Conservation (phyloP, 2,329 filamentous ascomycete genomes). For the Paramyrothecium sp. region DNA sequence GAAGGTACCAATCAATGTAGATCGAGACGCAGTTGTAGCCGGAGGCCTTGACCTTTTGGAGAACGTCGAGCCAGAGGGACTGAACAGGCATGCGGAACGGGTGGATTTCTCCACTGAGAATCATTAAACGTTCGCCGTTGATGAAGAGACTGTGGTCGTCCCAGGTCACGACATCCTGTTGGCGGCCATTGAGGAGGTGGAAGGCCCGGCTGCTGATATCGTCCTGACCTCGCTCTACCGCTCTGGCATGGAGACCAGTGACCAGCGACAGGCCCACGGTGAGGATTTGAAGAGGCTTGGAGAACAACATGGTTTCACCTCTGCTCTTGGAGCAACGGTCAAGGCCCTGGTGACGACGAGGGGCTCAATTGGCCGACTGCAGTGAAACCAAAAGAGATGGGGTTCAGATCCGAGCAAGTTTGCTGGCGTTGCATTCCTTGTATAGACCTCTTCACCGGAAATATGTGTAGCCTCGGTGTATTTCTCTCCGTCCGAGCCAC, state of each 20-base stretch:
- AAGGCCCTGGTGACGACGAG: too few species aligned
- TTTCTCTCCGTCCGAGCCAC: neutral
- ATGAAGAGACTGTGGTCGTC: constrained; percentile 46
- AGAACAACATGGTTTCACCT: constrained; percentile 4
- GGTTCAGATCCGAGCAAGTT: neutral
- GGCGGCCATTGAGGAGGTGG: neutral
- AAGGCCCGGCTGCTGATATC: neutral
- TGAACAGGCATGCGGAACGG: constrained; percentile 44
- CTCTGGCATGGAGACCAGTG: neutral
- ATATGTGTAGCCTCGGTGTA: neutral
- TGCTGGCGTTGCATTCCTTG: neutral
- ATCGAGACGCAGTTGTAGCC: constrained; percentile 72
- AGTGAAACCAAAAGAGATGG: neutral
- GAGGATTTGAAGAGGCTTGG: constrained; percentile 7
- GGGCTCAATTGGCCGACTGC: neutral
- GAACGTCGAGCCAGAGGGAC: constrained; percentile 58
- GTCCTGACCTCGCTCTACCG: neutral
- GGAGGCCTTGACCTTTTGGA: constrained; percentile 72
- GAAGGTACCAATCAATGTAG: constrained; percentile 69
- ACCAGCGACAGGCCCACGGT: constrained; percentile 5
- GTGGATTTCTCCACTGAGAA: constrained; percentile 68
- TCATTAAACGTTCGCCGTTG: constrained; percentile 62
- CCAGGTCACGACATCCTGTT: constrained; percentile 2
- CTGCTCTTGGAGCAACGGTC: neutral
- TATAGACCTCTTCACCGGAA: neutral